A percentile compares a stretch with the other conserved stretches of the same genome.
Evolutionary conservation across 192 early-diverging fungal genomes (phyloP).

Genomic region (Coemansia sp.): DNA sequence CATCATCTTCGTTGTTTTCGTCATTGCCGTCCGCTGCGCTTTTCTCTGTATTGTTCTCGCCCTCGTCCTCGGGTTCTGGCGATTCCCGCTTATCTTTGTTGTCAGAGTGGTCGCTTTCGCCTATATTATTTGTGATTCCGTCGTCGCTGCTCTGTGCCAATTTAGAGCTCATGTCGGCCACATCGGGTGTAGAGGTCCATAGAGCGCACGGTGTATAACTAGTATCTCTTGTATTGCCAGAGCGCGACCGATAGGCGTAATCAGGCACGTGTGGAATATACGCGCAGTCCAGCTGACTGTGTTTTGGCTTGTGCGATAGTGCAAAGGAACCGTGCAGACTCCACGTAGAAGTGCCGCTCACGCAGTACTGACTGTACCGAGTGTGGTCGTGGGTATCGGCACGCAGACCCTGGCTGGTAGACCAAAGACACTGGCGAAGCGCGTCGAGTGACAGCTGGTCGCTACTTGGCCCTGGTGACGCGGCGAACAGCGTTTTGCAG

Average conservation of each 20-base stretch:
- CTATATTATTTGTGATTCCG: background rate
- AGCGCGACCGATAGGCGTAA: background rate
- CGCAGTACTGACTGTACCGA: background rate
- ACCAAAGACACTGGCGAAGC: background rate
- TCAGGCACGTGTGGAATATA: background rate
- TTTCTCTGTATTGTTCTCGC: conserved; percentile 10
- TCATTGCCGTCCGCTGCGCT: conserved; percentile 12
- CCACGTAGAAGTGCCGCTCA: background rate
- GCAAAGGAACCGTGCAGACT: background rate
- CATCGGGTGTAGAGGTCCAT: background rate
- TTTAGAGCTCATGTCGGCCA: background rate
- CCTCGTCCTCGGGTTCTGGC: conserved; percentile 4
- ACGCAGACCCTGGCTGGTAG: background rate
- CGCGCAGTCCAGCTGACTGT: background rate
- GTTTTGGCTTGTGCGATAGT: background rate
- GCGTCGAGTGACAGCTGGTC: conserved; percentile 1
- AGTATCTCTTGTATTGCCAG: background rate
- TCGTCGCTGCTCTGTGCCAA: background rate
- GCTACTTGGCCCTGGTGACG: background rate
- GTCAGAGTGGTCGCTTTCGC: background rate
- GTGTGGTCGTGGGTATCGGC: background rate
- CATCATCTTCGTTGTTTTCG: conserved; percentile 16
- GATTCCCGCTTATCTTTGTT: conserved; percentile 3
- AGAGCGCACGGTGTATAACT: background rate
- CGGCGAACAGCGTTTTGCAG: background rate